Percentiles rank a stretch among this genome's conserved stretches.
Conservation (phyloP, 306 rosid genomes). For the Potentilla sterilis region DNA sequence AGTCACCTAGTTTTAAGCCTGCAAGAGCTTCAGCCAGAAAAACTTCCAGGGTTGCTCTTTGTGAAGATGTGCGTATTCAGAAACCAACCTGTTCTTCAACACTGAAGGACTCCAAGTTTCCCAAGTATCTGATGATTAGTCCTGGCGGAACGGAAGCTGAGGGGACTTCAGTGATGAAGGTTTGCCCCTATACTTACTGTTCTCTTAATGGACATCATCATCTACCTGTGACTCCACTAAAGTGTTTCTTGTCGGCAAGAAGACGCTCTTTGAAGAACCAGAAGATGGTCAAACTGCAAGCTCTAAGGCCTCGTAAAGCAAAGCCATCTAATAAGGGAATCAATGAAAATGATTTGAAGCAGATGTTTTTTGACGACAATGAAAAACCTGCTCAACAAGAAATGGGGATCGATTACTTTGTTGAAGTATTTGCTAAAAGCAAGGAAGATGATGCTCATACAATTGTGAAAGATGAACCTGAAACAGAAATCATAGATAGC, state of each 20-base stretch:
- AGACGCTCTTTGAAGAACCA: constrained; percentile 63
- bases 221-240: constrained; percentile 65
- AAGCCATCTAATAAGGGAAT: constrained; percentile 30
- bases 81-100: constrained; percentile 89
- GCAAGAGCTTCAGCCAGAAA: constrained; percentile 50
- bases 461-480: constrained; percentile 10
- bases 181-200: constrained; percentile 84
- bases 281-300: constrained; percentile 49
- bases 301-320: constrained; percentile 35
- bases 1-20: constrained; percentile 65
- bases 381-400: constrained; percentile 28
- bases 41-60: constrained; percentile 47
- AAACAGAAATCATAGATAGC: constrained; percentile 22
- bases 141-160: constrained; percentile 78
- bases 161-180: constrained; percentile 72
- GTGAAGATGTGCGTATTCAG: constrained; percentile 45
- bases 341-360: constrained; percentile 28
- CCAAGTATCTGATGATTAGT: constrained; percentile 56
- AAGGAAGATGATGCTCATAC: constrained; percentile 22
- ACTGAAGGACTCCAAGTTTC: constrained; percentile 73
- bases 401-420: constrained; percentile 41
- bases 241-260: constrained; percentile 70
- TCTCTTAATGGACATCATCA: constrained; percentile 90
- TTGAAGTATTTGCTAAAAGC: constrained; percentile 54
- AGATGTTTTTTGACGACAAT: constrained; percentile 20